A percentile compares a stretch with the other conserved stretches of the same genome.
These are phyloP conservation scores for Aquilaria sinensis DNA, from an alignment of 345 rosid species.

Conservation along the genomic window DNA sequence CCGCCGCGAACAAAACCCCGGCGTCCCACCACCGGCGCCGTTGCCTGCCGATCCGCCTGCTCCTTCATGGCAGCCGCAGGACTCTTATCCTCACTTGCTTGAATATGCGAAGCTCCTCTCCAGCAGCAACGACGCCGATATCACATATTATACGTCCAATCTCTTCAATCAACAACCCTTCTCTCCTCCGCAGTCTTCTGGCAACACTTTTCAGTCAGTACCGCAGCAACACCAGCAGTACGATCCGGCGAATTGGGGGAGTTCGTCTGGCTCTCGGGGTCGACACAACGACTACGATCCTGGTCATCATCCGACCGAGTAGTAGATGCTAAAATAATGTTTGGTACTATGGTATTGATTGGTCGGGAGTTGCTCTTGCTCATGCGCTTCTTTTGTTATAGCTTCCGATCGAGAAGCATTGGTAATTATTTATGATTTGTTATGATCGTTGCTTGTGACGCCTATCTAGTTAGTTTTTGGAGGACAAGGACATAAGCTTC, in stretches of 20 bases:
- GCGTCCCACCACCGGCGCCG: constrained; percentile 9
- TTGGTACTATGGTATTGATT: too few species aligned
- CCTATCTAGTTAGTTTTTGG: neutral
- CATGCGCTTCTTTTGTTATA: too few species aligned
- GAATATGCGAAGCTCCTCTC: constrained; percentile 79
- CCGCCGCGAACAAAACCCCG: constrained; percentile 12
- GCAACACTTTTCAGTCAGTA: neutral
- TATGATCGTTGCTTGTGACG: too few species aligned
- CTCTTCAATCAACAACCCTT: constrained; percentile 32
- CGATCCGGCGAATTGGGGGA: constrained; percentile 20
- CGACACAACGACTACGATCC: constrained; percentile 17
- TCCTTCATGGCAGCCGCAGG: constrained; percentile 21
- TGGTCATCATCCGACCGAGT: neutral
- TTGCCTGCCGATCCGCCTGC: constrained; percentile 13
- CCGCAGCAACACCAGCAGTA: constrained; percentile 16
- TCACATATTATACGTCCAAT: constrained; percentile 50
- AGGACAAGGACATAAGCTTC: neutral
- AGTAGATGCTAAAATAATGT: neutral
- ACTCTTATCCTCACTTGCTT: constrained; percentile 51
- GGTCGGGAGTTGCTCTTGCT: too few species aligned
- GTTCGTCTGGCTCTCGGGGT: constrained; percentile 21
- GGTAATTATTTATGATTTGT: too few species aligned
- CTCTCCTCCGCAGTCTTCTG: neutral
- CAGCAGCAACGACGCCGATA: constrained; percentile 50
- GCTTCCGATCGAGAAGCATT: too few species aligned